Base-by-base conservation (phyloP, 768 basidiomycete genomes). In the Multifurca ochricompacta region DNA sequence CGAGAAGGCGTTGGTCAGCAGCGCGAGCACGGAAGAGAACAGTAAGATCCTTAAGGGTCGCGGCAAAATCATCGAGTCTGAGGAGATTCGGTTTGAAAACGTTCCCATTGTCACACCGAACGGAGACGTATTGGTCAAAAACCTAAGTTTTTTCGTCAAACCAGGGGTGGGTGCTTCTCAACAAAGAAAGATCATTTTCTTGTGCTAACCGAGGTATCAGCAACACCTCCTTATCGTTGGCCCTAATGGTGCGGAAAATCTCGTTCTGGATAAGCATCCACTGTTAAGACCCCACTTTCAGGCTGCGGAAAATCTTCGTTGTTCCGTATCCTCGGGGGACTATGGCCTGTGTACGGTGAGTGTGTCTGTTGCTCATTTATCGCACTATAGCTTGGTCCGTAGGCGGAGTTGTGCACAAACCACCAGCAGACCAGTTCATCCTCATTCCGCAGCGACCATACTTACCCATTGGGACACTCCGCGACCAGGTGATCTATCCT, bases 61-160 rank as follows among this genome's bases (percentile, higher is more conserved):
- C 31, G 95, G 95, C 1, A 71, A 83, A 63, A 74, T 95, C 27
- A 75, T 91, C 31, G 83, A 87, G 60, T 86, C 89, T 0, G 88
- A 93, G 34, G 89, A 93, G 56, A 96, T 99, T 63, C 76, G 82
- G 32, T 96, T 99, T 60, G 87, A 94, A 61, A 77, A 85, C 54
- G 95, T 99, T 1, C 95, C 95, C 0, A 92, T 99, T 55, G 84
- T 98, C 25, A 94, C 92, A 10, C 95, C 95, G 2, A 97, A 96
- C 59, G 94, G 94, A 6, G 95, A 98, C 63, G 78, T 98, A 14
- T 77, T 99, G 4, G 78, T 99, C 48, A 80, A 78, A 68, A 83
- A 76, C 59, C 70, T 98, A 65, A 91, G 85, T 62, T 97, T 98
- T 74, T 80, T 81, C 60, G 87, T 98, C 50, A 87, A 89, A 67